Evolutionary conservation across 2,329 filamentous ascomycete species (phyloP).

Genomic region (Colletotrichum salicis): DNA sequence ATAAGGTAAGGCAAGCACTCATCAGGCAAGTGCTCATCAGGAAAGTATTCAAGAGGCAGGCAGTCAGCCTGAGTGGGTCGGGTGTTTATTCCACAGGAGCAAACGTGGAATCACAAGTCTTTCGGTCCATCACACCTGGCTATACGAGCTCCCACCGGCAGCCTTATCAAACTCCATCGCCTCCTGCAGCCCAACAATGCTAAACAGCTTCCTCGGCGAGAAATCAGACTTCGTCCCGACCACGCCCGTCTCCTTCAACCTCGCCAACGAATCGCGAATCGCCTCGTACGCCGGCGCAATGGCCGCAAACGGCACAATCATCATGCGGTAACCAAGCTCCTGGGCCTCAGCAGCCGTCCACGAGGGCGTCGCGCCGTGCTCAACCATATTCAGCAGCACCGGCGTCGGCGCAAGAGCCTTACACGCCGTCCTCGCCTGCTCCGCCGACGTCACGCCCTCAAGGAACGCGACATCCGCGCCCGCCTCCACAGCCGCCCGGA

Average conservation of each 20-base stretch:
- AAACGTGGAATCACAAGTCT: not conserved
- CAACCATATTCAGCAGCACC: conserved; percentile 68
- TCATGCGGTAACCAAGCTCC: conserved; percentile 66
- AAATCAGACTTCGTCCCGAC: conserved; percentile 53
- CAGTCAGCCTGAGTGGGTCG: too few species aligned
- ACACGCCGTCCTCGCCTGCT: conserved; percentile 60
- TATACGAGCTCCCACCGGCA: conserved; percentile 29
- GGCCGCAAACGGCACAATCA: conserved; percentile 65
- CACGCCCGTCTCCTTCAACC: conserved; percentile 50
- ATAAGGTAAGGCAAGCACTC: too few species aligned
- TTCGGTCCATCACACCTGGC: conserved; percentile 12
- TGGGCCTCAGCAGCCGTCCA: conserved; percentile 63
- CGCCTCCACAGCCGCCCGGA: conserved; percentile 60
- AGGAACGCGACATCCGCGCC: conserved; percentile 71
- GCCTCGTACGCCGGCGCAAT: conserved; percentile 59
- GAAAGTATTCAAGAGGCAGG: too few species aligned
- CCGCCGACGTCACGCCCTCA: conserved; percentile 64
- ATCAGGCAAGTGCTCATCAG: too few species aligned
- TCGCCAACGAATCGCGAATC: conserved; percentile 49
- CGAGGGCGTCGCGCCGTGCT: conserved; percentile 64
- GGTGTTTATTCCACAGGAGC: not conserved
- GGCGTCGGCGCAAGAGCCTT: conserved; percentile 59
- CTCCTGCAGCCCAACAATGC: conserved; percentile 62
- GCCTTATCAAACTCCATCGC: conserved; percentile 58
- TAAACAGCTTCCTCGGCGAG: conserved; percentile 60